phyloP scores from a whole-genome alignment of 768 basidiomycete species.

The Leccinum barrowsii region DNA sequence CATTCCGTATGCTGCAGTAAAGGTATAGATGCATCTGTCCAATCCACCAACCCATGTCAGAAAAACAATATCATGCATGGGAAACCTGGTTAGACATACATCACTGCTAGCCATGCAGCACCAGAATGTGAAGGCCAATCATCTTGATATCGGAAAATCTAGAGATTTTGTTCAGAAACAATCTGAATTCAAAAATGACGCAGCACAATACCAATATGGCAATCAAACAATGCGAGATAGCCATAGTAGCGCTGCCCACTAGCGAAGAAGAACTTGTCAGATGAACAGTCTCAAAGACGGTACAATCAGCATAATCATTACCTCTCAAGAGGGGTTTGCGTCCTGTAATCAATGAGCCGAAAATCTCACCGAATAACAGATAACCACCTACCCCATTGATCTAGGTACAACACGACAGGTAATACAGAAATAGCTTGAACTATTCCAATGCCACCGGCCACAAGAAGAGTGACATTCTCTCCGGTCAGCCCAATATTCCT shows the following conservation, averaged over 20 bases:
- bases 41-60: background rate
- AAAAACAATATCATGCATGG: background rate
- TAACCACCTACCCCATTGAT: slow-evolving; percentile 48
- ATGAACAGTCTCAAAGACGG: background rate
- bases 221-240: slow-evolving; percentile 59
- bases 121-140: slow-evolving; percentile 56
- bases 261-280: background rate
- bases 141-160: slow-evolving; percentile 48
- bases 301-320: slow-evolving; percentile 13
- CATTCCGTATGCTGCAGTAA: slow-evolving; percentile 74
- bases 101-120: slow-evolving; percentile 70
- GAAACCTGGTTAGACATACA: slow-evolving; percentile 36
- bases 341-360: slow-evolving; percentile 36
- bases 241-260: slow-evolving; percentile 65
- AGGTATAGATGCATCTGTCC: slow-evolving; percentile 60
- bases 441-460: slow-evolving; percentile 75
- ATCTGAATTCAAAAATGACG: background rate
- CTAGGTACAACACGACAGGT: slow-evolving; percentile 70
- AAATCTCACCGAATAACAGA: background rate
- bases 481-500: slow-evolving; percentile 59
- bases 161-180: background rate
- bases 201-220: slow-evolving; percentile 50
- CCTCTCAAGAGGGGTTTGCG: slow-evolving; percentile 61
- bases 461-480: slow-evolving; percentile 57
- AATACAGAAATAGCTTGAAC: slow-evolving; percentile 74